Percentiles rank a stretch among this genome's conserved stretches.
Evolutionary conservation across 495 filamentous ascomycete genomes (phyloP).

Genomic region (Penicillium daleae): DNA sequence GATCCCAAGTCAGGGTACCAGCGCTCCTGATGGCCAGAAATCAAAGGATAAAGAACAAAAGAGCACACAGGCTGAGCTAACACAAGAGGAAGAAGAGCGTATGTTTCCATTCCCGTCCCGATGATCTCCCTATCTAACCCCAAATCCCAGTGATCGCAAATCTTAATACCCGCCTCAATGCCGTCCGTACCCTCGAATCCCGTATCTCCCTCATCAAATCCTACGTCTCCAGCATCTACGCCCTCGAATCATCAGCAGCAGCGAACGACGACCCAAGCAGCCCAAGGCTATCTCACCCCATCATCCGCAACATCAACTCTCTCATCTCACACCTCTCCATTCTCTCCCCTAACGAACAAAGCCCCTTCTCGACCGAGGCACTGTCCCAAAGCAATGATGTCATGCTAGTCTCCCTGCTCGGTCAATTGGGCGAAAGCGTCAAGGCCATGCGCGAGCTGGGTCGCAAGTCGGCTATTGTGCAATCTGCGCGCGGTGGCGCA

Average conservation of each 20-base stretch:
- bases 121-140: slow-evolving; percentile 9
- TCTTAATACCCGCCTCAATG: slow-evolving; percentile 86
- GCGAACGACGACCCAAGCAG: slow-evolving; percentile 28
- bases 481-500: slow-evolving; percentile 45
- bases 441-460: slow-evolving; percentile 69
- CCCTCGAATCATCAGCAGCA: slow-evolving; percentile 50
- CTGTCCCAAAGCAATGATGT: slow-evolving; percentile 80
- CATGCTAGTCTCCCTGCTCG: slow-evolving; percentile 69
- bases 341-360: slow-evolving; percentile 53
- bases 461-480: slow-evolving; percentile 70
- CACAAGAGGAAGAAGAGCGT: slow-evolving; percentile 74
- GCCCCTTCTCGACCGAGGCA: slow-evolving; percentile 62
- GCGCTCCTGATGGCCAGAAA: slow-evolving; percentile 7
- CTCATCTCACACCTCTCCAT: slow-evolving; percentile 59
- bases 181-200: slow-evolving; percentile 85
- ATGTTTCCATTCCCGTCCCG: slow-evolving; percentile 24
- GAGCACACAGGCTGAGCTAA: slow-evolving; percentile 11
- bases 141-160: slow-evolving; percentile 60
- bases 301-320: slow-evolving; percentile 61
- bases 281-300: slow-evolving; percentile 44
- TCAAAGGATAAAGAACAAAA: slow-evolving; percentile 13
- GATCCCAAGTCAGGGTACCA: slow-evolving; percentile 5
- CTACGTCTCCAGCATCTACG: slow-evolving; percentile 76
- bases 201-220: slow-evolving; percentile 80
- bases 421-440: slow-evolving; percentile 67